Evolutionary conservation across 1,284 basidiomycete species (phyloP).

Genomic region (Cryptococcus wingfieldii): DNA sequence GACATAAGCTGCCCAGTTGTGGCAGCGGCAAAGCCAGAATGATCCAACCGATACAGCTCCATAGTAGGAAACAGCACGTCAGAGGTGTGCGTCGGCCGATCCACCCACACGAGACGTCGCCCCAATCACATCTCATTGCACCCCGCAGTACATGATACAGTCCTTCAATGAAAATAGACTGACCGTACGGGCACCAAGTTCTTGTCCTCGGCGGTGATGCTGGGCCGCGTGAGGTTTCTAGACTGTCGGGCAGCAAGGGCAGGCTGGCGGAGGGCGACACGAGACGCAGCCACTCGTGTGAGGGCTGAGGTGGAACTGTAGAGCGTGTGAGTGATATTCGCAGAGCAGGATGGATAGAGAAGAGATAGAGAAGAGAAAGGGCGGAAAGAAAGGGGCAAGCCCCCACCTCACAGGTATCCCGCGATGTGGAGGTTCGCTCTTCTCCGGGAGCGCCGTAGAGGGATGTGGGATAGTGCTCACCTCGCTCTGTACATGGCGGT

Average conservation of each 20-base stretch:
- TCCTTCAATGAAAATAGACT: not conserved
- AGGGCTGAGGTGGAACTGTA: not conserved
- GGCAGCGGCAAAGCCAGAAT: no score
- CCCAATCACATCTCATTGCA: not conserved
- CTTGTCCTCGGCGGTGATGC: constrained; percentile 23
- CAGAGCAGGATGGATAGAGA: not conserved
- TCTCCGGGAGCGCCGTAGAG: not conserved
- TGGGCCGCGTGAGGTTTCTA: constrained; percentile 7
- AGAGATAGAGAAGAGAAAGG: not conserved
- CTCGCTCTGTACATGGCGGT: not conserved
- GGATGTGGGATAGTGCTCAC: not conserved
- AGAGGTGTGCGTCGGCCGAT: not conserved
- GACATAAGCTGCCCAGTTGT: no score
- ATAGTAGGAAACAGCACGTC: no score
- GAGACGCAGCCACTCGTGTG: not conserved
- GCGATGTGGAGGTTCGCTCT: constrained; percentile 5
- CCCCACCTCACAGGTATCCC: not conserved
- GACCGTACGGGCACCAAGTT: constrained; percentile 36
- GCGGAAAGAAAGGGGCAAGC: not conserved
- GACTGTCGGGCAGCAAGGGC: not conserved
- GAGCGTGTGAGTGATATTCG: not conserved
- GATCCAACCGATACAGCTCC: no score
- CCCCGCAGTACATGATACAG: no score
- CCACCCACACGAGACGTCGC: not conserved
- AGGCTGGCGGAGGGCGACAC: not conserved